Evolutionary conservation across 306 rosid species (phyloP).

Genomic region (Fagus crenata): DNA sequence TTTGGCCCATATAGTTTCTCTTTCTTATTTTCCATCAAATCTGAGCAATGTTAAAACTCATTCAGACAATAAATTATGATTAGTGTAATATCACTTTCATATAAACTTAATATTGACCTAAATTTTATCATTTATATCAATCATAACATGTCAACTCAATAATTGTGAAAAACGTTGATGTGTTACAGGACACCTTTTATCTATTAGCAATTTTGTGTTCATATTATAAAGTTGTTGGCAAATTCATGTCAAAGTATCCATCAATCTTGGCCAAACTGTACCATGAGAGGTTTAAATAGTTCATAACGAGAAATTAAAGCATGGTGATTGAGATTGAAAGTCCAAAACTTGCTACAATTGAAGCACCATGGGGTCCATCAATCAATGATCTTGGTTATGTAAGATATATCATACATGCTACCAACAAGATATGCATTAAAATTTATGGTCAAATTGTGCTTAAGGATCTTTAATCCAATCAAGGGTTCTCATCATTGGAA

Average conservation of each 20-base stretch:
- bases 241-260: constrained; percentile 8
- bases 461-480: constrained; percentile 32
- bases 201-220: not conserved
- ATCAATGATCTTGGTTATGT: constrained; percentile 26
- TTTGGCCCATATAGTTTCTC: constrained; percentile 31
- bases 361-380: constrained; percentile 37
- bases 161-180: no score
- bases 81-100: no score
- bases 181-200: no score
- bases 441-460: constrained; percentile 1
- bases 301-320: constrained; percentile 20
- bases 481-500: constrained; percentile 25
- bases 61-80: no score
- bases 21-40: constrained; percentile 22
- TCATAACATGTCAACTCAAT: no score
- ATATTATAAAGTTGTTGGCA: not conserved
- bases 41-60: no score
- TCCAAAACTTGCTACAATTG: constrained; percentile 30
- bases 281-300: constrained; percentile 5
- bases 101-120: no score
- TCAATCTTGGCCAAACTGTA: constrained; percentile 18
- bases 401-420: constrained; percentile 10
- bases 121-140: no score
- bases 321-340: constrained; percentile 25
- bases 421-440: constrained; percentile 16